A percentile compares a stretch with the other conserved stretches of the same genome.
These are phyloP conservation scores for Aspergillus awamori DNA, from an alignment of 2,329 filamentous ascomycete species.

Conservation along the genomic window DNA sequence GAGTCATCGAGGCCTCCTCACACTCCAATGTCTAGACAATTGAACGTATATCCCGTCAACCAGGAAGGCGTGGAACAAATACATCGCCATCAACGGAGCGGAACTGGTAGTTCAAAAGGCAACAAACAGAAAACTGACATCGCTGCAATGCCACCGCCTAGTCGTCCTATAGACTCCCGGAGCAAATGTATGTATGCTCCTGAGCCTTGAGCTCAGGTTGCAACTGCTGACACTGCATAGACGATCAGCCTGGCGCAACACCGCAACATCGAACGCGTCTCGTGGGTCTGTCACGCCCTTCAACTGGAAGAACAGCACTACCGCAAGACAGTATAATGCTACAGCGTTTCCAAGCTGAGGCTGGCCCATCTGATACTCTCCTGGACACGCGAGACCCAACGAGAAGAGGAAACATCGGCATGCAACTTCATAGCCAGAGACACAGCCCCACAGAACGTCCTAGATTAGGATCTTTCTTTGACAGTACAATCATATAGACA, in stretches of 20 bases:
- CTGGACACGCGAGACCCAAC: neutral
- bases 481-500: neutral
- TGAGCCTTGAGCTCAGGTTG: neutral
- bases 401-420: neutral
- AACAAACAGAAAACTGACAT: conserved; percentile 26
- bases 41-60: conserved; percentile 25
- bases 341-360: neutral
- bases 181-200: conserved; percentile 27
- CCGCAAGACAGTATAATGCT: conserved; percentile 18
- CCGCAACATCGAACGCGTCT: conserved; percentile 32
- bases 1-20: conserved; percentile 27
- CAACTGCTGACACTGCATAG: neutral
- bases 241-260: conserved; percentile 5
- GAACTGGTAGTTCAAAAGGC: conserved; percentile 40
- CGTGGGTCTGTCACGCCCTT: conserved; percentile 16
- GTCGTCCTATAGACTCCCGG: conserved; percentile 21
- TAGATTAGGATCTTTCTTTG: neutral
- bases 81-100: conserved; percentile 45
- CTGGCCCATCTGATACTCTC: neutral
- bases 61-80: conserved; percentile 40
- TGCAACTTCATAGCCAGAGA: neutral
- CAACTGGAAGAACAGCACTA: conserved; percentile 22
- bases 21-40: conserved; percentile 27
- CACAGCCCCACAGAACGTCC: neutral
- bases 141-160: conserved; percentile 37